These are phyloP conservation scores for Lumnitzera racemosa DNA, from an alignment of 345 rosid species.

Conservation along the genomic window DNA sequence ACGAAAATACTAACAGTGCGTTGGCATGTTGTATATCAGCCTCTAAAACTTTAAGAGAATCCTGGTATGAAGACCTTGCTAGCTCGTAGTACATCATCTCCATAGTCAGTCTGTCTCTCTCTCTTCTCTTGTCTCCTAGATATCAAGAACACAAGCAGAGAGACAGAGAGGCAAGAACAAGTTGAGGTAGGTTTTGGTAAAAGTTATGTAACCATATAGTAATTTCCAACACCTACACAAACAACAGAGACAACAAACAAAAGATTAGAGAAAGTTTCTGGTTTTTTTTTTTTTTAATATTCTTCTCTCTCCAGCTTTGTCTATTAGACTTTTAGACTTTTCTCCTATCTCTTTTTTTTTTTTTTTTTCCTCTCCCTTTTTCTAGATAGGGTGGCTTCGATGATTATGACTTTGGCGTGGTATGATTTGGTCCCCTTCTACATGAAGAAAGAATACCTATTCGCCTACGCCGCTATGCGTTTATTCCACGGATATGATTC, in stretches of 20 bases:
- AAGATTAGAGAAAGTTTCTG: neutral
- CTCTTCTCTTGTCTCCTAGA: slow-evolving; percentile 1
- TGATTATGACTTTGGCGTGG: neutral
- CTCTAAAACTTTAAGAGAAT: slow-evolving; percentile 70
- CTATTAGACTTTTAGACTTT: neutral
- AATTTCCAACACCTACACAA: slow-evolving; percentile 8
- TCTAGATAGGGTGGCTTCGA: slow-evolving; percentile 15
- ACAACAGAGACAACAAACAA: neutral
- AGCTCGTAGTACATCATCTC: slow-evolving; percentile 47
- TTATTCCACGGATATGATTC: too few species aligned
- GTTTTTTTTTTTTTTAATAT: neutral
- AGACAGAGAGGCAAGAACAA: slow-evolving; percentile 7
- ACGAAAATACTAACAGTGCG: slow-evolving; percentile 53
- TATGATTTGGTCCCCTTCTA: neutral
- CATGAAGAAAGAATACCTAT: too few species aligned
- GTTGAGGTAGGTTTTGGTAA: slow-evolving; percentile 8
- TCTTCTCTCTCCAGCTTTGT: slow-evolving; percentile 4
- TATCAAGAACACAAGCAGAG: slow-evolving; percentile 2
- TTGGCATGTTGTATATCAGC: slow-evolving; percentile 88
- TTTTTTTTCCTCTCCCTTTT: neutral
- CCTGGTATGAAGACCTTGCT: slow-evolving; percentile 57
- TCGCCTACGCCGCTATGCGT: too few species aligned
- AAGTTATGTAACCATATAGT: too few species aligned
- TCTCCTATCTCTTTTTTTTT: too few species aligned
- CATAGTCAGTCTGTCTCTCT: slow-evolving; percentile 15